Percentiles rank a stretch among this genome's conserved stretches.
phyloP scores from a whole-genome alignment of 768 basidiomycete species.

The Tulasnella calospora region DNA sequence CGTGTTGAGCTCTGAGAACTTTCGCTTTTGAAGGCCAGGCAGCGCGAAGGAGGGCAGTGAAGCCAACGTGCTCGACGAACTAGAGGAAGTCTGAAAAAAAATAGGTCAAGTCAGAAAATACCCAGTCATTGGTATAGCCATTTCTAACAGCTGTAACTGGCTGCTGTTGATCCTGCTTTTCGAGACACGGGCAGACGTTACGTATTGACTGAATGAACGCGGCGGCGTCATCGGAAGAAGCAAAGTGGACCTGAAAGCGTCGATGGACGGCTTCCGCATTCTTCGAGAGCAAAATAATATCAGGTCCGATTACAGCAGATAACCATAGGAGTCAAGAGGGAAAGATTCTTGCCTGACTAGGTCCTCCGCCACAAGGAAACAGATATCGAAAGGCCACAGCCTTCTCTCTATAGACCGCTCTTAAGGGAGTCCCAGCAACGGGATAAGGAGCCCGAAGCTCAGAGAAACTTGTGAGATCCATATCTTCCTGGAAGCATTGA shows the following conservation, averaged over 20 bases:
- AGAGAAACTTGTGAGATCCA: conserved; percentile 69
- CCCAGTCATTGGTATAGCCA: background rate
- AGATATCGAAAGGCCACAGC: conserved; percentile 73
- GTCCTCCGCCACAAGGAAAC: conserved; percentile 33
- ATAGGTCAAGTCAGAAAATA: background rate
- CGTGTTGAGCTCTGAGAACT: background rate
- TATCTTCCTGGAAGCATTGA: conserved; percentile 54
- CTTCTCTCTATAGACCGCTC: conserved; percentile 70
- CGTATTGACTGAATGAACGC: conserved; percentile 61
- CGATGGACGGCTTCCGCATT: conserved; percentile 43
- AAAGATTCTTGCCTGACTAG: conserved; percentile 20
- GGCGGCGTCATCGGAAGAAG: conserved; percentile 44
- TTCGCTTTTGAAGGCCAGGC: background rate
- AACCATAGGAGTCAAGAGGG: background rate
- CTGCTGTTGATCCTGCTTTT: conserved; percentile 42
- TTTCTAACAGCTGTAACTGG: background rate
- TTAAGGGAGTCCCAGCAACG: conserved; percentile 62
- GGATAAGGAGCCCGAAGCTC: conserved; percentile 38
- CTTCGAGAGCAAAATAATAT: background rate
- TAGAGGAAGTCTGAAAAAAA: background rate
- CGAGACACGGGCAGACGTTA: conserved; percentile 69
- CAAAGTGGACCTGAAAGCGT: conserved; percentile 72
- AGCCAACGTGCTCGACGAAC: background rate
- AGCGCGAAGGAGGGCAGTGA: background rate
- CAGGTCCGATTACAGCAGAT: background rate